Base-by-base conservation (phyloP, 805 yeast genomes). In the Tanozyma kutaoensis region DNA sequence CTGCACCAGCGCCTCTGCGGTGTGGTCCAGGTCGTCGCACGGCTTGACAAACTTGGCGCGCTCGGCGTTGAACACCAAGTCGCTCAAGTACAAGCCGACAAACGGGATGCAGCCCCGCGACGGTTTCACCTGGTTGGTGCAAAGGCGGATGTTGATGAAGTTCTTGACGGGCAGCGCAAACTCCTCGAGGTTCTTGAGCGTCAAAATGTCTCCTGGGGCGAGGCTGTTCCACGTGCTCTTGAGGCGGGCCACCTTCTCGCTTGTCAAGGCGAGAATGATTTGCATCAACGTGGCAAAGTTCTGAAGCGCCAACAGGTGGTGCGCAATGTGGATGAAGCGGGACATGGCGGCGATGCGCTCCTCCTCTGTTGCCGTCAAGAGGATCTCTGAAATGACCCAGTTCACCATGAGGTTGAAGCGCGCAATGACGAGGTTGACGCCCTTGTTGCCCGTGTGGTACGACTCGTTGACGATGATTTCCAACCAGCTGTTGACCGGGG, bases 241-340 rank as follows among this genome's bases (percentile, higher is more conserved):
- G 39, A 78, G 55, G 33, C 64, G 59, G 44, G 65, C 69, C 24
- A 81, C 62, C 32, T 68, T 65, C 20, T 64, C 69, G 4, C 91
- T 71, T 14, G 76, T 76, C 34, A 88, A 60, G 0, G 94, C 96
- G 28, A 86, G 57, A 10, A 81, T 65, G 24, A 91, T 71, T 51
- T 88, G 95, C 77, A 84, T 78, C 51, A 84, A 55, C 0, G 96
- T 78, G 8, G 94, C 74, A 47, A 64, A 85, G 50, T 88, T 88
- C 47, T 86, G 96, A 30, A 78, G 45, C 9, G 53, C 52, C 24
- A 64, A 62, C 47, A 95, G 76, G 38, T 73, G 70, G 30, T 75
- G 74, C 0, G 95, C 96, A 29, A 88, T 56, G 39, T 82, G 94
- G 32, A 88, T 82, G 41, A 80, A 84, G 37, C 88, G 62, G n/a